Evolutionary conservation across 2,329 filamentous ascomycete species (phyloP).

Genomic region (Pseudocercospora fijiensis): DNA sequence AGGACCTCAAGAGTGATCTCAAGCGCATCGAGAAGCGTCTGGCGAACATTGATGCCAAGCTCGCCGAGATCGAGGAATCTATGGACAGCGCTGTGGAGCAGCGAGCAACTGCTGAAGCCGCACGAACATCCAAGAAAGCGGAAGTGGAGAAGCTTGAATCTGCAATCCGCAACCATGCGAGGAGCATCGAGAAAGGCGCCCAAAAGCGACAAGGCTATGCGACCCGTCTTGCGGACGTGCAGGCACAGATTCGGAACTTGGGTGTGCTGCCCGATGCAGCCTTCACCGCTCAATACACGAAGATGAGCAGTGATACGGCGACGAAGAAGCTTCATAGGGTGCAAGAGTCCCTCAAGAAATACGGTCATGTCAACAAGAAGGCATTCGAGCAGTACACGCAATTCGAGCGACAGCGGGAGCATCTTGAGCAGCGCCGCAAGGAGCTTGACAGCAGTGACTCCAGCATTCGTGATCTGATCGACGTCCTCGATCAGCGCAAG

Average conservation of each 20-base stretch:
- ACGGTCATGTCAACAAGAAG: constrained; percentile 98
- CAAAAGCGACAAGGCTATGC: constrained; percentile 80
- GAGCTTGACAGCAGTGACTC: constrained; percentile 84
- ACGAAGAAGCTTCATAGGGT: constrained; percentile 78
- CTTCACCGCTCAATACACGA: constrained; percentile 78
- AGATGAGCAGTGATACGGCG: constrained; percentile 68
- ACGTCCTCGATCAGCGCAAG: constrained; percentile 89
- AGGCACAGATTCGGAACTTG: constrained; percentile 85
- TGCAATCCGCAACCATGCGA: constrained; percentile 81
- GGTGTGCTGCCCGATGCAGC: constrained; percentile 92
- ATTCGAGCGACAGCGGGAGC: constrained; percentile 89
- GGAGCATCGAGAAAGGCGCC: constrained; percentile 86
- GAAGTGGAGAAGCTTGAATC: constrained; percentile 72
- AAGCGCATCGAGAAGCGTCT: constrained; percentile 71
- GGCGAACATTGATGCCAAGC: constrained; percentile 64
- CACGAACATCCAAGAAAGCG: constrained; percentile 63
- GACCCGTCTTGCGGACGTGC: constrained; percentile 74
- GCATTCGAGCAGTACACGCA: constrained; percentile 98
- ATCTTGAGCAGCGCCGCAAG: constrained; percentile 75
- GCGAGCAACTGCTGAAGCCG: constrained; percentile 60
- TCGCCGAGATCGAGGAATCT: constrained; percentile 71
- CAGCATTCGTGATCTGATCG: constrained; percentile 89
- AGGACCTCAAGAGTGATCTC: constrained; percentile 77
- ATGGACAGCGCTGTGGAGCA: constrained; percentile 61
- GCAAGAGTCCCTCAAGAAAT: constrained; percentile 91